Base-by-base conservation (phyloP, 768 basidiomycete genomes). In the Phylloporus sp. region DNA sequence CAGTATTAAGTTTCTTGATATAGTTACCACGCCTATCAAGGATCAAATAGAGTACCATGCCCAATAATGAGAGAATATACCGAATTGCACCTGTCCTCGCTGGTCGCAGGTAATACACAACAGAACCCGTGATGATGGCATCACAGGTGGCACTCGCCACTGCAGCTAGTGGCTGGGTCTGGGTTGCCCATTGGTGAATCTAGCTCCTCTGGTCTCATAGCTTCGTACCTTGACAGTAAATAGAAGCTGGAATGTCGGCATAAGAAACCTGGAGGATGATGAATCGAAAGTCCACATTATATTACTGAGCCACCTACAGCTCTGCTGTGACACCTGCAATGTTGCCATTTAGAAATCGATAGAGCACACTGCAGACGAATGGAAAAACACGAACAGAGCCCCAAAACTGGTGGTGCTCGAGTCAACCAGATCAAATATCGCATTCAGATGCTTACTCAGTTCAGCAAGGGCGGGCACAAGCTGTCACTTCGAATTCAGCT, bases 101-200 rank as follows among this genome's bases (percentile, higher is more conserved):
- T 10, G 53, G 39, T 20, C 46, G 53, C 29, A 61, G 38, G 29
- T 49, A 58, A 41, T 48, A 57, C 1, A 44, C 26, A 14, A 61
- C 28, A 10, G 53, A 51, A 11, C 5, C 3, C 3, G 56, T 61
- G 44, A 64, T 61, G 41, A 46, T 5, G 14, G 35, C 38, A 43
- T 61, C 59, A 22, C 61, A 63, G 15, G 49, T 2, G 17, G 61
- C 51, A 15, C 56, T 52, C 9, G 54, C 36, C 15, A 62, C 3
- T 14, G 50, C 42, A 7, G 42, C 31, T 17, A 52, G 7, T 20
- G 51, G 38, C 27, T 23, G 7, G 32, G 22, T 49, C 61, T 62
- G 13, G 3, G 8, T 15, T 3, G 4, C 13, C 36, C 9, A 20
- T n/a, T n/a, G n/a, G n/a, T 40, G 14, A 45, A 23, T 17, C 20